Base-by-base conservation (phyloP, 139 green algal genomes). In the Ettlia oleoabundans region DNA sequence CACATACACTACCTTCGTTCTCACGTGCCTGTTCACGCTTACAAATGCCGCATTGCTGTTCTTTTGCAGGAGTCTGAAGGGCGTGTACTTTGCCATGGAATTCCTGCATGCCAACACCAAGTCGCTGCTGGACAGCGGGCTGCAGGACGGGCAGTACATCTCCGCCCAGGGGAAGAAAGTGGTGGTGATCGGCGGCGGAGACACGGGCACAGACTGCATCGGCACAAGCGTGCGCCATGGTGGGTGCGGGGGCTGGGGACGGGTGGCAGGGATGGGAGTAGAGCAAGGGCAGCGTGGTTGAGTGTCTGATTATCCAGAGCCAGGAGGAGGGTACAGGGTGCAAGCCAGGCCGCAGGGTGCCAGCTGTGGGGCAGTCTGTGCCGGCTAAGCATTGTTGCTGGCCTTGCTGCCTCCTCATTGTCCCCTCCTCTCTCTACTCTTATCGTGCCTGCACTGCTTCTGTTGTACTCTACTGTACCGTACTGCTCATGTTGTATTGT, bases 181-280 rank as follows among this genome's bases (percentile, higher is more conserved):
- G 35, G 85, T 99, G 18, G 96, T 99, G 26, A 99, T 99, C 84
- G 96, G 96, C 52, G 96, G 96, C 37, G 96, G 96, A 13, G 96
- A 99, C 91, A 99, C 96, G 0, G 96, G 96, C 82, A 99, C 96
- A 0, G 96, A 99, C 88, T 99, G 96, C 94, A 99, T 99, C 66
- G 96, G 88, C 79, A 99, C 96, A n/a, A 87, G 82, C 68, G 77
- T 99, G 41, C 88, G 95, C 62, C 94, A 98, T 80, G 94, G 73
- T 67, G 73, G 35, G 35, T 0, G 42, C 24, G 28, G 21, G 28
- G 9, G 33, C 35, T 37, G 32, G 32, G 33, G 30, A 22, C 32
- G 64, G 30, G 64, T 41, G 64, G 30, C 3, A 28, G 62, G 62
- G 62, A 33, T 28, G 63, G n/a, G 63, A 32, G 63, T n/a, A 68